Conservation (phyloP, 2,329 filamentous ascomycete species). For the Verruconis gallopava region DNA sequence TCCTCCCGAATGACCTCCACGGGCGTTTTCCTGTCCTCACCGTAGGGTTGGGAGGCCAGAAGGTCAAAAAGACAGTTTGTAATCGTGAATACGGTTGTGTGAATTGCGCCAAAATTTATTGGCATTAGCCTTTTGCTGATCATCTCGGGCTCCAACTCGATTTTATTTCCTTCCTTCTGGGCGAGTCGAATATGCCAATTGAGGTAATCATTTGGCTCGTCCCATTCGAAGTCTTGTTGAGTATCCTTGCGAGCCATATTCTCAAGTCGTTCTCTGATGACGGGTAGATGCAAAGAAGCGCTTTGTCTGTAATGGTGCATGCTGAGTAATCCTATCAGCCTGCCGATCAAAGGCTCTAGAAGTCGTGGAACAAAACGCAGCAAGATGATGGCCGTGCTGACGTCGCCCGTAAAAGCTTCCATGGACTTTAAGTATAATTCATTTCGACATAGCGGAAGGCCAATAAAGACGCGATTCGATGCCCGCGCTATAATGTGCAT, state of each 20-base stretch:
- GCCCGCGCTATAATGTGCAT: conserved; percentile 7
- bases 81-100: conserved; percentile 27
- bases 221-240: conserved; percentile 16
- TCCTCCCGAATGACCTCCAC: conserved; percentile 5
- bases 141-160: conserved; percentile 21
- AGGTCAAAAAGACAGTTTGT: conserved; percentile 28
- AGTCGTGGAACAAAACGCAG: conserved; percentile 6
- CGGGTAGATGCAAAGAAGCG: conserved; percentile 21
- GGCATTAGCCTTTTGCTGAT: conserved; percentile 22
- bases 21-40: not conserved
- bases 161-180: conserved; percentile 17
- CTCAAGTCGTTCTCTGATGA: conserved; percentile 21
- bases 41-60: not conserved
- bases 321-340: conserved; percentile 21
- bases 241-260: conserved; percentile 12
- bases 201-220: conserved; percentile 26
- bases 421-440: conserved; percentile 8
- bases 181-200: conserved; percentile 29
- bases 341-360: conserved; percentile 10
- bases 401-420: conserved; percentile 6
- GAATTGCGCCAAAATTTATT: conserved; percentile 27
- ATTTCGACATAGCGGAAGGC: conserved; percentile 9
- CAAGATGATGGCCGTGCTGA: not conserved
- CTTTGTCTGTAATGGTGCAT: conserved; percentile 20
- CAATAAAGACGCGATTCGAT: conserved; percentile 11